These are phyloP conservation scores for Camelina hispida DNA, from an alignment of 345 rosid species.

Conservation along the genomic window DNA sequence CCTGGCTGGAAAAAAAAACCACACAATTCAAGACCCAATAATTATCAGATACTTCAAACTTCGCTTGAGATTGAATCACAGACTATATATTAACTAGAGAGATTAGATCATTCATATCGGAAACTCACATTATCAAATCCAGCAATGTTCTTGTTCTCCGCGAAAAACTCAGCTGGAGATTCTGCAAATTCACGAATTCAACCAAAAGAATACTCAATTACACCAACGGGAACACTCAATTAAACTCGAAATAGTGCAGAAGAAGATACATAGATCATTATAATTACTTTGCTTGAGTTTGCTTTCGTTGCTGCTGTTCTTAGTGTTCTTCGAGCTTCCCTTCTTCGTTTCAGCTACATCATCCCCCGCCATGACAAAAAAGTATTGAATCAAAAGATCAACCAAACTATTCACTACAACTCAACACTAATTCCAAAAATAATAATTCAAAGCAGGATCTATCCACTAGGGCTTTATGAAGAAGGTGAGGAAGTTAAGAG, in stretches of 20 bases:
- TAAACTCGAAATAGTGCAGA: not conserved
- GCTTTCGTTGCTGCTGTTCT: constrained; percentile 67
- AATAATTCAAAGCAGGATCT: constrained; percentile 34
- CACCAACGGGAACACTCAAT: not conserved
- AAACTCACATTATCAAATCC: constrained; percentile 92
- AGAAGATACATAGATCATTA: constrained; percentile 19
- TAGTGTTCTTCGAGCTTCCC: constrained; percentile 62
- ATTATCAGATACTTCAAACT: constrained; percentile 19
- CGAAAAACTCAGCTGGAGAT: constrained; percentile 98
- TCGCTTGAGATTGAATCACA: not conserved
- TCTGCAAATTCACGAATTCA: constrained; percentile 54
- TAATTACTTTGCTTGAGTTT: constrained; percentile 79
- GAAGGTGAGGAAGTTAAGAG: constrained; percentile 12
- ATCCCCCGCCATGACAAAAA: constrained; percentile 46
- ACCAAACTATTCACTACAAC: constrained; percentile 22
- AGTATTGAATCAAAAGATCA: constrained; percentile 42
- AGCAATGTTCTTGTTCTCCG: constrained; percentile 97
- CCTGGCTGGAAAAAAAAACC: constrained; percentile 67
- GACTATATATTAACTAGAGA: not conserved
- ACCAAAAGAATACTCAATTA: not conserved
- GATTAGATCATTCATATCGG: not conserved
- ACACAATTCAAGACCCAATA: constrained; percentile 18
- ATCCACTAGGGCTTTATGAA: constrained; percentile 43
- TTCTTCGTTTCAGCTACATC: constrained; percentile 62
- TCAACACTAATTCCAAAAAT: constrained; percentile 6